Percentiles rank a stretch among this genome's conserved stretches.
Evolutionary conservation across 176 grass and related monocot species (phyloP).

Genomic region (Carex littledalei): DNA sequence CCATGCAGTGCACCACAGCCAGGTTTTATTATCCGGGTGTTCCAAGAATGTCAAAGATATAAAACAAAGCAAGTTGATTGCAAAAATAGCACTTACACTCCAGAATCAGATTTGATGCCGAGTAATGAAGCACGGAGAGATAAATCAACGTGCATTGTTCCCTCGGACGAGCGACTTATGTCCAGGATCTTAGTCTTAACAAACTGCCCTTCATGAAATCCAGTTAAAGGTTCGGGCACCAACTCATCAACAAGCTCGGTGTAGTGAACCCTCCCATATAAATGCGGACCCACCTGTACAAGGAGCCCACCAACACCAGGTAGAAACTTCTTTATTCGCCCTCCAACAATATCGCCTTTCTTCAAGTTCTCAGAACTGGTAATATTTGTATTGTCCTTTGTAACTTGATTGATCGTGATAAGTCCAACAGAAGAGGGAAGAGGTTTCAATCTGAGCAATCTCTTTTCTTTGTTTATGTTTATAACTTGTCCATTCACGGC

Average conservation of each 20-base stretch:
- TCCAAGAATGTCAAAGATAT: neutral
- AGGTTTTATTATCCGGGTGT: neutral
- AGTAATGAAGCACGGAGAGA: conserved; percentile 66
- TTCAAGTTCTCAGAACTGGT: conserved; percentile 42
- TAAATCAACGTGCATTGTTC: conserved; percentile 69
- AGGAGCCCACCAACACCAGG: conserved; percentile 76
- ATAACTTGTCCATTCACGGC: conserved; percentile 53
- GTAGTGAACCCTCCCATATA: conserved; percentile 92
- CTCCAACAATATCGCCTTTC: conserved; percentile 73
- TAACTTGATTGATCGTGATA: neutral
- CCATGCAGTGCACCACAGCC: neutral
- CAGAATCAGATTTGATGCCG: conserved; percentile 13
- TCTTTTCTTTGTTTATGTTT: conserved; percentile 63
- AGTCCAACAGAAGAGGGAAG: conserved; percentile 24
- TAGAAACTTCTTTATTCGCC: conserved; percentile 81
- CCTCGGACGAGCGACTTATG: conserved; percentile 56
- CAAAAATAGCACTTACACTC: conserved; percentile 52
- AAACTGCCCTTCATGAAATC: conserved; percentile 80
- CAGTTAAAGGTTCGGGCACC: conserved; percentile 55
- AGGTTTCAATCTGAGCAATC: conserved; percentile 57
- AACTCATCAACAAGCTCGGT: conserved; percentile 80
- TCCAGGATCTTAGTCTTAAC: conserved; percentile 85
- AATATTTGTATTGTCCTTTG: conserved; percentile 23
- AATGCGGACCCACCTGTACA: conserved; percentile 86
- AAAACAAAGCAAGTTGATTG: neutral